Conservation (phyloP, 2,329 filamentous ascomycete genomes). For the Fusarium graminum region DNA sequence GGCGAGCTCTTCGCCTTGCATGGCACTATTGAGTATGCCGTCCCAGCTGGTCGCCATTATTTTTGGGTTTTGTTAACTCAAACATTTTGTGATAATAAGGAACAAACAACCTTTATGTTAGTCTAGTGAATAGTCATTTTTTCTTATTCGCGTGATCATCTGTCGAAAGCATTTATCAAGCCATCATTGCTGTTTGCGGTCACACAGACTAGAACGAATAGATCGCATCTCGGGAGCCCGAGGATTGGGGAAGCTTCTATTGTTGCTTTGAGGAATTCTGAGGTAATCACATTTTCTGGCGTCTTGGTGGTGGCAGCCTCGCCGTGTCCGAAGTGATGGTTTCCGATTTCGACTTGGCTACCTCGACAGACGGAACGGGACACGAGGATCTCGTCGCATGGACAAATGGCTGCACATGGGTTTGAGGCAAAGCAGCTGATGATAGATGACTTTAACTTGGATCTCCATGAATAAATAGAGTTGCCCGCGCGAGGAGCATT, state of each 20-base stretch:
- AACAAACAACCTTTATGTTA: constrained; percentile 29
- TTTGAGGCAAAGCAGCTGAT: constrained; percentile 34
- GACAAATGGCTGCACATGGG: constrained; percentile 38
- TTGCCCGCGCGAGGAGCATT: constrained; percentile 34
- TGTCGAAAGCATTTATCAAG: constrained; percentile 1
- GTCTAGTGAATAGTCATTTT: constrained; percentile 21
- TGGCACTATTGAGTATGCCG: constrained; percentile 44
- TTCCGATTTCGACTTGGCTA: constrained; percentile 17
- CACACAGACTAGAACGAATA: constrained; percentile 8
- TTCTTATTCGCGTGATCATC: constrained; percentile 23
- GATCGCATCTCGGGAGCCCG: constrained; percentile 8
- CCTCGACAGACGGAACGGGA: constrained; percentile 20
- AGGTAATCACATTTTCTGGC: constrained; percentile 9
- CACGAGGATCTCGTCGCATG: constrained; percentile 19
- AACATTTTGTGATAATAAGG: constrained; percentile 11
- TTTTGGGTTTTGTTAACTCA: constrained; percentile 39
- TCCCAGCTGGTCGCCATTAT: constrained; percentile 19
- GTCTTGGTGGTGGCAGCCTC: constrained; percentile 27
- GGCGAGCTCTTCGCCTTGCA: constrained; percentile 38
- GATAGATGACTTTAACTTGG: constrained; percentile 10
- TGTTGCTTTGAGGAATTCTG: constrained; percentile 2
- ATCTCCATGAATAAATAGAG: constrained; percentile 22
- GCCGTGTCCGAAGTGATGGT: constrained; percentile 36
- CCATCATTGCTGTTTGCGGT: constrained; percentile 21
- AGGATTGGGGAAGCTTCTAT: constrained; percentile 9